Percentiles rank a stretch among this genome's conserved stretches.
phyloP scores from a whole-genome alignment of 805 yeast species.

The Kodamaea kaohsiungensis region DNA sequence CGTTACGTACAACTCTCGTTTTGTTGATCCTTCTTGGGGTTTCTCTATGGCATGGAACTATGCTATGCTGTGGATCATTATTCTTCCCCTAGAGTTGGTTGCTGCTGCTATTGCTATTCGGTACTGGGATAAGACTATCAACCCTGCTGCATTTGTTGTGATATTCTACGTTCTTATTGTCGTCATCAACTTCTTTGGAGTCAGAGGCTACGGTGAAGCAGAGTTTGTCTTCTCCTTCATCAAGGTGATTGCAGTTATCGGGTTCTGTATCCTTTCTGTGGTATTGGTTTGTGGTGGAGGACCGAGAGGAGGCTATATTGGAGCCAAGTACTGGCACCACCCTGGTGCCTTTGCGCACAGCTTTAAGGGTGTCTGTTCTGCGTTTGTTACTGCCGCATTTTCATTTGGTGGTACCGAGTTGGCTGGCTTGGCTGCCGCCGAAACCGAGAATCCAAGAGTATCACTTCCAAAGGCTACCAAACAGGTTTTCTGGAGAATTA shows the following conservation, averaged over 20 bases:
- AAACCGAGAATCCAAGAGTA: constrained; percentile 64
- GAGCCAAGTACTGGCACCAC: constrained; percentile 57
- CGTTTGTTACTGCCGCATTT: constrained; percentile 74
- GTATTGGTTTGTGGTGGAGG: constrained; percentile 59
- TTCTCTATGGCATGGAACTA: constrained; percentile 57
- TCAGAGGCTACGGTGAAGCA: constrained; percentile 59
- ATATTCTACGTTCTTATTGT: constrained; percentile 52
- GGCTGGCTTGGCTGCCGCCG: constrained; percentile 76
- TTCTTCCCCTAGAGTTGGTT: constrained; percentile 27
- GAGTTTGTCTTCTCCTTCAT: constrained; percentile 65
- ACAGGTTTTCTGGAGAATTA: constrained; percentile 81
- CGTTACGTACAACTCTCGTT: constrained; percentile 59
- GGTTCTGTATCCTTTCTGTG: constrained; percentile 56
- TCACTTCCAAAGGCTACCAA: constrained; percentile 72
- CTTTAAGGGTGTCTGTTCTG: constrained; percentile 69
- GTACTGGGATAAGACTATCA: constrained; percentile 28
- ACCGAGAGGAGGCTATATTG: constrained; percentile 50
- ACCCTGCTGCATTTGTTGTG: constrained; percentile 57
- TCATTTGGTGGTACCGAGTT: constrained; percentile 75
- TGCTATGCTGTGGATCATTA: constrained; percentile 25
- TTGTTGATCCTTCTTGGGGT: constrained; percentile 62
- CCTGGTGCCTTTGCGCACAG: constrained; percentile 70
- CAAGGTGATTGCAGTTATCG: constrained; percentile 60
- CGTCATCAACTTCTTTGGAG: constrained; percentile 51
- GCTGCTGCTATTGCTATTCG: constrained; percentile 25